These are phyloP conservation scores for Zygotorulaspora danielsina DNA, from an alignment of 805 yeast genomes.

Conservation along the genomic window DNA sequence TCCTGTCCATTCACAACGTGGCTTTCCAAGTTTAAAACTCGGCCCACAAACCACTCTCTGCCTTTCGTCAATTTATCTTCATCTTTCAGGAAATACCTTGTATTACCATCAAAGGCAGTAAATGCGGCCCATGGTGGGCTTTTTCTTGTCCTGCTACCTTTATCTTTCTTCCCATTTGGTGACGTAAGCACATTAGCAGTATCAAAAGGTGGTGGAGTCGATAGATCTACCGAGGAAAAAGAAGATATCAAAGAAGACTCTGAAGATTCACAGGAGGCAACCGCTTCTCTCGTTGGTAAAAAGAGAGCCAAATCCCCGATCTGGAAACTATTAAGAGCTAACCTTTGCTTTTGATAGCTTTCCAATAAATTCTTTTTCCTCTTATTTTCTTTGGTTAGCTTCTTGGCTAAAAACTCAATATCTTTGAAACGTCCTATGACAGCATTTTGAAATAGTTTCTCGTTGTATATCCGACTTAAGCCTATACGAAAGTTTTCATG, in stretches of 20 bases:
- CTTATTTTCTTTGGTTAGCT: conserved; percentile 59
- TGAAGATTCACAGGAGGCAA: conserved; percentile 16
- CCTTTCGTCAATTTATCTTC: conserved; percentile 36
- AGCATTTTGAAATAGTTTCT: conserved; percentile 37
- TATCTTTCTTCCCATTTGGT: conserved; percentile 16
- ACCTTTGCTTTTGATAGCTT: conserved; percentile 39
- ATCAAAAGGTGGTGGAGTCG: conserved; percentile 33
- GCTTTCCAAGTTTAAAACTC: conserved; percentile 56
- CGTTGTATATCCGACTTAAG: conserved; percentile 28
- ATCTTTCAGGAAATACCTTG: conserved; percentile 69
- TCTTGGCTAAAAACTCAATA: conserved; percentile 85
- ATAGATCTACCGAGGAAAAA: conserved; percentile 34
- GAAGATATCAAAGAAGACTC: conserved; percentile 32
- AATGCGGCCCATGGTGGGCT: conserved; percentile 88
- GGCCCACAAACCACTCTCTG: conserved; percentile 82
- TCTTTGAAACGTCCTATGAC: conserved; percentile 77
- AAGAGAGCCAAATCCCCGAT: conserved; percentile 77
- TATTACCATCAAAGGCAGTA: conserved; percentile 68
- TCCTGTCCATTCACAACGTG: conserved; percentile 42
- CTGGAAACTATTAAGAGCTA: conserved; percentile 64
- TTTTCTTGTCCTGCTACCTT: conserved; percentile 17
- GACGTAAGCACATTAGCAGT: conserved; percentile 9
- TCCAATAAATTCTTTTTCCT: conserved; percentile 30
- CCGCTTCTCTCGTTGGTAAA: conserved; percentile 60
- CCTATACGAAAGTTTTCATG: conserved; percentile 13